Conservation (phyloP, 139 green algal genomes). For the Desmodesmus armatus region DNA sequence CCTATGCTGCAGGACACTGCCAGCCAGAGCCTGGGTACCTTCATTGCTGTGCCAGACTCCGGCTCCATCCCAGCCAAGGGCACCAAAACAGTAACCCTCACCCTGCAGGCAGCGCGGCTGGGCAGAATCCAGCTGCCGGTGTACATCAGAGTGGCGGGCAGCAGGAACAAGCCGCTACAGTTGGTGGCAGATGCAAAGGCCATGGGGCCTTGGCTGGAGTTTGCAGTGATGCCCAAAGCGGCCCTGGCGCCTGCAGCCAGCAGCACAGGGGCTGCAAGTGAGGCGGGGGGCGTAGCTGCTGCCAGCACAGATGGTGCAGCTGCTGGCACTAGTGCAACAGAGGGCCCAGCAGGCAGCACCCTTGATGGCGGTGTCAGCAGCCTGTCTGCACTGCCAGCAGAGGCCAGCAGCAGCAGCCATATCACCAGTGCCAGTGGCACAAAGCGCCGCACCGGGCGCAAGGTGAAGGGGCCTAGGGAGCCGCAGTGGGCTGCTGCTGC, state of each 20-base stretch:
- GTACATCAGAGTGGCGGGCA: slow-evolving; percentile 67
- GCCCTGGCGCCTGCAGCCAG: neutral
- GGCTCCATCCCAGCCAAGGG: slow-evolving; percentile 70
- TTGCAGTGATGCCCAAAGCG: slow-evolving; percentile 45
- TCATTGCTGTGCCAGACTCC: slow-evolving; percentile 56
- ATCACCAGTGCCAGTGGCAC: slow-evolving; percentile 3
- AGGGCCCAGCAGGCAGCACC: neutral
- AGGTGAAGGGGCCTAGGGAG: neutral
- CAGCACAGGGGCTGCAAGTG: neutral
- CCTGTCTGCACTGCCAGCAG: neutral
- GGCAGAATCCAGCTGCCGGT: slow-evolving; percentile 81
- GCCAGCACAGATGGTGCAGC: neutral
- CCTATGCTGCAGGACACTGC: slow-evolving; percentile 68
- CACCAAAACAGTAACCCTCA: slow-evolving; percentile 63
- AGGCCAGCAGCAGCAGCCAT: neutral
- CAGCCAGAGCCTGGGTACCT: slow-evolving; percentile 67
- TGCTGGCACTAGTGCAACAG: neutral
- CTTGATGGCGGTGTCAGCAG: neutral
- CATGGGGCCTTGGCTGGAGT: slow-evolving; percentile 72
- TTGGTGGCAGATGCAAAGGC: slow-evolving; percentile 70
- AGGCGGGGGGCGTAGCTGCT: neutral
- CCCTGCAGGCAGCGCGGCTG: slow-evolving; percentile 67
- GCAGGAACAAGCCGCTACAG: slow-evolving; percentile 66
- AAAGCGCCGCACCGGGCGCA: neutral
- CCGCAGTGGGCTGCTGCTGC: slow-evolving; percentile 3